Percentiles rank a stretch among this genome's conserved stretches.
These are phyloP conservation scores for Herpetomonas tarakana DNA, from an alignment of 208 protist species.

Conservation along the genomic window DNA sequence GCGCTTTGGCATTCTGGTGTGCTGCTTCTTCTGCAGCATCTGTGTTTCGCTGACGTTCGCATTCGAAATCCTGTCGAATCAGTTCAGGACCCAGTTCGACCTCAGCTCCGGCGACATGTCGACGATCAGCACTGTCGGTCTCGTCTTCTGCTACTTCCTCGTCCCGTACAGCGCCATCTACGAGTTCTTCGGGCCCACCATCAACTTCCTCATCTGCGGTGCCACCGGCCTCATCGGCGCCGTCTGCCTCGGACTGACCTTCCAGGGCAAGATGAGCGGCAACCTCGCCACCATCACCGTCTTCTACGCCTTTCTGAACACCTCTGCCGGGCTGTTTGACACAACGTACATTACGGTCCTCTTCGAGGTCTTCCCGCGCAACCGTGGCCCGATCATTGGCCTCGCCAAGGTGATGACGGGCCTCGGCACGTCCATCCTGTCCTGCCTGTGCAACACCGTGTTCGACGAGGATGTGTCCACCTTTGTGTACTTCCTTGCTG, in stretches of 20 bases:
- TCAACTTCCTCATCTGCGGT: slow-evolving; percentile 22
- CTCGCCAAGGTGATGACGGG: slow-evolving; percentile 49
- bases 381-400: slow-evolving; percentile 38
- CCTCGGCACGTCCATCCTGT: slow-evolving; percentile 32
- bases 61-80: slow-evolving; percentile 33
- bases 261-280: slow-evolving; percentile 23
- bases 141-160: slow-evolving; percentile 40
- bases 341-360: slow-evolving; percentile 33
- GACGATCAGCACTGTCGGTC: slow-evolving; percentile 35
- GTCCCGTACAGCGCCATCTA: slow-evolving; percentile 33
- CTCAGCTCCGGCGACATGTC: slow-evolving; percentile 34
- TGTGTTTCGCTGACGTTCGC: slow-evolving; percentile 36
- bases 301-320: slow-evolving; percentile 42
- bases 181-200: slow-evolving; percentile 25
- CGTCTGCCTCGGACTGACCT: slow-evolving; percentile 25
- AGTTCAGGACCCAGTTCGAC: slow-evolving; percentile 23
- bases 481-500: slow-evolving; percentile 41
- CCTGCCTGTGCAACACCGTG: slow-evolving; percentile 26
- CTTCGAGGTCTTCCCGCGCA: slow-evolving; percentile 36
- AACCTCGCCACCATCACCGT: slow-evolving; percentile 26
- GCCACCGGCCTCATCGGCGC: slow-evolving; percentile 19
- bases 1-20: slow-evolving; percentile 39
- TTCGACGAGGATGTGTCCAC: slow-evolving; percentile 23
- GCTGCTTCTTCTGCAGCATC: slow-evolving; percentile 42
- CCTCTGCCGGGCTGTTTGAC: slow-evolving; percentile 26